A percentile compares a stretch with the other conserved stretches of the same genome.
These are phyloP conservation scores for Volvariella surrecta DNA, from an alignment of 1,284 basidiomycete genomes.

Conservation along the genomic window DNA sequence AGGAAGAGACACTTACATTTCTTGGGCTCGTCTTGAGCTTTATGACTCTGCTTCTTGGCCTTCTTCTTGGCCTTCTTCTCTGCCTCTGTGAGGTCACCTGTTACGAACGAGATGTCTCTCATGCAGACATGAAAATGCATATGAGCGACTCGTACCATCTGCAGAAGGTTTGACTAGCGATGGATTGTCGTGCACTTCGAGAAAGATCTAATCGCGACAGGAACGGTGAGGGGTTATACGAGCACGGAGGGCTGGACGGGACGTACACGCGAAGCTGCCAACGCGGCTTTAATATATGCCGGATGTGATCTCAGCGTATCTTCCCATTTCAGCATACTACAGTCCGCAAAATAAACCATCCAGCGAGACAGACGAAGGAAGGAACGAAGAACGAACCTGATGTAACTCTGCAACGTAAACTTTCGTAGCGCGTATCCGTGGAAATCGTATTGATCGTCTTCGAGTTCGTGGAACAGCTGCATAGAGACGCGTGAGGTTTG, in stretches of 20 bases:
- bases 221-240: slow-evolving; percentile 4
- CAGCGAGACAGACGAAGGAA: slow-evolving; percentile 5
- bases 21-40: slow-evolving; percentile 57
- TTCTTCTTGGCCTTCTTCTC: slow-evolving; percentile 89
- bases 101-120: too few relatives aligned
- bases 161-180: slow-evolving; percentile 37
- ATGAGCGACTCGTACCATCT: slow-evolving; percentile 24
- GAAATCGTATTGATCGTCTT: slow-evolving; percentile 98
- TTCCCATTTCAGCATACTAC: slow-evolving; percentile 78
- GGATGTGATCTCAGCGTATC: slow-evolving; percentile 72
- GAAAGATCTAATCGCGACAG: slow-evolving; percentile 51
- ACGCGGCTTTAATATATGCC: slow-evolving; percentile 54
- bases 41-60: slow-evolving; percentile 78
- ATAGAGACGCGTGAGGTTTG: background rate
- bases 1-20: too few relatives aligned
- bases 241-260: background rate
- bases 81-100: slow-evolving; percentile 47
- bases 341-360: slow-evolving; percentile 1
- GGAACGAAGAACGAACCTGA: slow-evolving; percentile 50
- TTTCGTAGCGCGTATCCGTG: slow-evolving; percentile 92
- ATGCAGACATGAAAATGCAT: too few relatives aligned
- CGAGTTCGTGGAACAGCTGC: slow-evolving; percentile 79
- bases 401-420: slow-evolving; percentile 81
- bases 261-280: slow-evolving; percentile 39
- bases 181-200: slow-evolving; percentile 71